Base-by-base conservation (phyloP, 352 stramenopile species). In the Phytophthora ohioensis region DNA sequence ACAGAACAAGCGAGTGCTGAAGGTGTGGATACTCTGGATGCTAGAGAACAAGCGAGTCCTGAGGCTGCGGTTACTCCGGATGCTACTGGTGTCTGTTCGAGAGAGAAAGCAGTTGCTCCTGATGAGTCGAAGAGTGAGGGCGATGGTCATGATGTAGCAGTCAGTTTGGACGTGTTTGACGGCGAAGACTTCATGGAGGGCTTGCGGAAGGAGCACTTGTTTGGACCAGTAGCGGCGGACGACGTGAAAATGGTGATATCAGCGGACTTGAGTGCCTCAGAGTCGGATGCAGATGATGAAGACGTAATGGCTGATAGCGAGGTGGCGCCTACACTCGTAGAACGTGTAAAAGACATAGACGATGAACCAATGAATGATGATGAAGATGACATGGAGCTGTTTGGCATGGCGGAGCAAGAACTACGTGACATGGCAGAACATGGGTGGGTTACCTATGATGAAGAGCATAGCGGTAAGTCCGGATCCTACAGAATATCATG, bases 131-230 rank as follows among this genome's bases (percentile, higher is more conserved):
- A 51, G 45, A 11, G n/a, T 2, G 17, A 32, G 17, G 13, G 2
- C 17, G 45, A 51, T 8, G 15, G 13, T 5, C 45, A 31, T 41
- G 48, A 27, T 9, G 32, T 15, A 30, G 5, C 34, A n/a, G 10
- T 57, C 2, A n/a, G 5, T 45, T n/a, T 57, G 51, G 32, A 57
- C 32, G 51, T 43, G 13, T 46, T 57, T 31, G 51, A 57, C n/a
- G 35, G 51, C 1, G 32, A 57, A 0, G 17, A 43, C 15, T 43
- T 57, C n/a, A 34, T 57, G 51, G 32, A 57, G 8, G 34, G 32
- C 1, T 6, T 57, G 15, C 12, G 9, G 9, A 45, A 32, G 7
- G 51, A 57, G 7, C 12, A 11, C 6, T 5, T 43, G 35, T 57
- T 57, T 45, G 34, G 35, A 11, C 21, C 32, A 4, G 32, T n/a